Conservation (phyloP, 305 asterid species). For the Solanum hybrid region DNA sequence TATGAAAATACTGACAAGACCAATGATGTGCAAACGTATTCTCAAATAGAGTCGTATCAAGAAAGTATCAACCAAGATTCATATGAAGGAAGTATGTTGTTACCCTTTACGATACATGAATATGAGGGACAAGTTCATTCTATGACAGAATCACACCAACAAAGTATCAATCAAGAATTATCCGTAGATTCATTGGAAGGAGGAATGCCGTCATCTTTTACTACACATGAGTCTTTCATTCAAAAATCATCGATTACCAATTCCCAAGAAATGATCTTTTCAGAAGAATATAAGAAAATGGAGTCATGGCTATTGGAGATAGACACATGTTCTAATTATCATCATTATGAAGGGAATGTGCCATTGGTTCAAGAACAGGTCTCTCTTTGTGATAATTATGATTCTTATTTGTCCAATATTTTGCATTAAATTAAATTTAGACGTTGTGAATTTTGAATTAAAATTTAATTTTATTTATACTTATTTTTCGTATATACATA, state of each 20-base stretch:
- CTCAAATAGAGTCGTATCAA: background rate
- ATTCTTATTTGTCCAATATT: background rate
- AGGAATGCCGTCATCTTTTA: background rate
- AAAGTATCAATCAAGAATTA: background rate
- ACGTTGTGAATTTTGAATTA: background rate
- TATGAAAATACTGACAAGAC: background rate
- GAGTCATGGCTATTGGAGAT: constrained; percentile 13
- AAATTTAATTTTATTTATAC: background rate
- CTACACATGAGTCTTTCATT: background rate
- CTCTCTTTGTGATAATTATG: background rate
- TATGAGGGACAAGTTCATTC: background rate
- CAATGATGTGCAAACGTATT: background rate
- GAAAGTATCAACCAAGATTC: background rate
- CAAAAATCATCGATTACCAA: background rate
- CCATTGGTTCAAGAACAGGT: background rate
- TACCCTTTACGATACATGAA: background rate
- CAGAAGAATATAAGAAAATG: background rate
- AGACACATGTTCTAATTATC: background rate
- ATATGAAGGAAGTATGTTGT: background rate
- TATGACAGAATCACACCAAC: background rate
- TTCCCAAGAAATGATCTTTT: background rate
- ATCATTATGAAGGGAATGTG: background rate
- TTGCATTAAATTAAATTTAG: background rate
- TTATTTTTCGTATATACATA: too few species aligned
- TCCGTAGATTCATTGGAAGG: background rate